Conservation (phyloP, 768 basidiomycete species). For the Cystobasidium tubakii region DNA sequence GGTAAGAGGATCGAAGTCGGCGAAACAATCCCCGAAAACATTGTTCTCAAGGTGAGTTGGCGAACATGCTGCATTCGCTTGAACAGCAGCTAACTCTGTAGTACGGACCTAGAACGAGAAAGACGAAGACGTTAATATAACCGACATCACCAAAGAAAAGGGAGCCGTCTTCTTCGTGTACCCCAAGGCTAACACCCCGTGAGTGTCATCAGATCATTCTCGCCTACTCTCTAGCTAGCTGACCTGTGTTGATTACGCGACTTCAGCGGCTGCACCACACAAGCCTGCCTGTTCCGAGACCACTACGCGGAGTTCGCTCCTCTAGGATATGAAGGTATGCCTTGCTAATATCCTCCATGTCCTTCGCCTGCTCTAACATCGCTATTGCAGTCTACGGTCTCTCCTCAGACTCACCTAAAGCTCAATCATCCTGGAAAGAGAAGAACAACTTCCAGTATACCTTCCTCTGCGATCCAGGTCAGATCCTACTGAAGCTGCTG, state of each 20-base stretch:
- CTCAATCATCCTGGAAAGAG: slow-evolving; percentile 29
- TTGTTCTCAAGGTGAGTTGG: slow-evolving; percentile 23
- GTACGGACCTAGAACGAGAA: slow-evolving; percentile 4
- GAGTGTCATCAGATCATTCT: neutral
- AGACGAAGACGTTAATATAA: slow-evolving; percentile 26
- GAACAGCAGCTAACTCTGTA: neutral
- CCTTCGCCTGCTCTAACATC: neutral
- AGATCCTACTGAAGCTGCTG: slow-evolving; percentile 15
- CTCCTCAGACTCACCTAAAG: slow-evolving; percentile 27
- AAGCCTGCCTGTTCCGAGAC: slow-evolving; percentile 32
- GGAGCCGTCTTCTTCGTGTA: slow-evolving; percentile 34
- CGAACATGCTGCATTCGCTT: too few relatives aligned
- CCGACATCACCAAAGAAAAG: slow-evolving; percentile 31
- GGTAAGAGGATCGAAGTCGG: slow-evolving; percentile 26
- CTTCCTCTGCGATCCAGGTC: slow-evolving; percentile 34
- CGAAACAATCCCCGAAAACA: slow-evolving; percentile 10
- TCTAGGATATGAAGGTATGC: slow-evolving; percentile 33
- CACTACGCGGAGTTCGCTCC: slow-evolving; percentile 34
- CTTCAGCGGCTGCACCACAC: slow-evolving; percentile 24
- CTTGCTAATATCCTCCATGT: neutral
- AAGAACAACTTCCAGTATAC: slow-evolving; percentile 27
- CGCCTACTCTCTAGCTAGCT: too few relatives aligned
- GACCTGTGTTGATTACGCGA: neutral
- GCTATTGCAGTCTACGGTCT: slow-evolving; percentile 26
- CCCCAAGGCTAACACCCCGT: slow-evolving; percentile 8